phyloP scores from a whole-genome alignment of 2,329 filamentous ascomycete species.

The Paraconiothyrium brasiliense region DNA sequence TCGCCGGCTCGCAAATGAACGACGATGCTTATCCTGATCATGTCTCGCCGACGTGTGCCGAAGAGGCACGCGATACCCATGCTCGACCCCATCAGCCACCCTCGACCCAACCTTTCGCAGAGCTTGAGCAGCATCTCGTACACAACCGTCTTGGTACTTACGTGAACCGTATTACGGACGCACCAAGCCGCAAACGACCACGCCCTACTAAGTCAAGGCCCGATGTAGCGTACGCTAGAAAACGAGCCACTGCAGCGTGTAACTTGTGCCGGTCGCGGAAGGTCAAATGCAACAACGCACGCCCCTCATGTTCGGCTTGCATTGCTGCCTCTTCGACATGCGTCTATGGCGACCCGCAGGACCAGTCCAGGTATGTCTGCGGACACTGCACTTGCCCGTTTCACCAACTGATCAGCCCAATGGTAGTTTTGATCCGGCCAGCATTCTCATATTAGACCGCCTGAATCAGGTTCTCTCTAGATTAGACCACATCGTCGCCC shows the following conservation, averaged over 20 bases:
- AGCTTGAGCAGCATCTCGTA: too few relatives aligned
- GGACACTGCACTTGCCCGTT: not conserved
- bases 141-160: too few relatives aligned
- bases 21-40: too few relatives aligned
- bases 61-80: too few relatives aligned
- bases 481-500: not conserved
- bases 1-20: too few relatives aligned
- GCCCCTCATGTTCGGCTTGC: constrained; percentile 5
- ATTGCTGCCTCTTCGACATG: not conserved
- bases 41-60: too few relatives aligned
- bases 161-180: not conserved
- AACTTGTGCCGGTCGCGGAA: constrained; percentile 4
- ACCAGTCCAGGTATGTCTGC: constrained; percentile 4
- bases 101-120: too few relatives aligned
- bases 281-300: constrained; percentile 8
- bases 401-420: not conserved
- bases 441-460: constrained; percentile 7
- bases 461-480: constrained; percentile 8
- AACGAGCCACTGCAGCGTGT: constrained; percentile 6
- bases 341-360: constrained; percentile 3
- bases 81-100: too few relatives aligned
- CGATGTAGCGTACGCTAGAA: constrained; percentile 4
- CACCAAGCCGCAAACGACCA: constrained; percentile 2
- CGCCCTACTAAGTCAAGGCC: not conserved
- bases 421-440: constrained; percentile 7